These are phyloP conservation scores for Stromatinia cepivora DNA, from an alignment of 2,329 filamentous ascomycete species.

Conservation along the genomic window DNA sequence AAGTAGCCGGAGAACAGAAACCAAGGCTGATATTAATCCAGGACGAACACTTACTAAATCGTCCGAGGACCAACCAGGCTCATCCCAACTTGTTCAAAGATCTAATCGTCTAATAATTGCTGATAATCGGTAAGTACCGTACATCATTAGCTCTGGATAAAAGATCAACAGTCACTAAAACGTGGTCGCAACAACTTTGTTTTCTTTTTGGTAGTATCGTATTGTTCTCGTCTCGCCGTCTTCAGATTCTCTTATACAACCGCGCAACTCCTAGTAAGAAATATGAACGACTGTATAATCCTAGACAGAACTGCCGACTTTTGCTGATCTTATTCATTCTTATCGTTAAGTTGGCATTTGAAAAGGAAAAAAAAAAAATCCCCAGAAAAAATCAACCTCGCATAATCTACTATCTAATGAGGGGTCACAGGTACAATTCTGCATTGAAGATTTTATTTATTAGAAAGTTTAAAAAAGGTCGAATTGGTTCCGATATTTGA, in stretches of 20 bases:
- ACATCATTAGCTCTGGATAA: background rate
- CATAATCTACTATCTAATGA: background rate
- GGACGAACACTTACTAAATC: background rate
- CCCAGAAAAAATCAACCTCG: background rate
- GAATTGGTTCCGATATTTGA: background rate
- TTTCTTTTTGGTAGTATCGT: background rate
- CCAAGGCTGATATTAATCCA: background rate
- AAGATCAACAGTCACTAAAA: background rate
- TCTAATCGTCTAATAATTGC: background rate
- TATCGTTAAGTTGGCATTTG: too few relatives aligned
- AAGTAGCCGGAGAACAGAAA: background rate
- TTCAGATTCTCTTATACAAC: background rate
- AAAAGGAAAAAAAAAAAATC: too few relatives aligned
- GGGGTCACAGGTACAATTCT: constrained; percentile 5
- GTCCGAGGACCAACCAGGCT: background rate
- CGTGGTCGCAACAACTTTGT: background rate
- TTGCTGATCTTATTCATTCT: too few relatives aligned
- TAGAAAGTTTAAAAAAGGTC: background rate
- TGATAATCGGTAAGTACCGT: background rate
- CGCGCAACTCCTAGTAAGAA: background rate
- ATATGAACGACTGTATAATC: background rate
- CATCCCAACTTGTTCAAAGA: background rate
- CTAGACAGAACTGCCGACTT: too few relatives aligned
- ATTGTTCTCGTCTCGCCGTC: background rate
- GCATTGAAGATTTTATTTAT: background rate